phyloP scores from a whole-genome alignment of 2,329 filamentous ascomycete genomes.

The Fusarium globosum region DNA sequence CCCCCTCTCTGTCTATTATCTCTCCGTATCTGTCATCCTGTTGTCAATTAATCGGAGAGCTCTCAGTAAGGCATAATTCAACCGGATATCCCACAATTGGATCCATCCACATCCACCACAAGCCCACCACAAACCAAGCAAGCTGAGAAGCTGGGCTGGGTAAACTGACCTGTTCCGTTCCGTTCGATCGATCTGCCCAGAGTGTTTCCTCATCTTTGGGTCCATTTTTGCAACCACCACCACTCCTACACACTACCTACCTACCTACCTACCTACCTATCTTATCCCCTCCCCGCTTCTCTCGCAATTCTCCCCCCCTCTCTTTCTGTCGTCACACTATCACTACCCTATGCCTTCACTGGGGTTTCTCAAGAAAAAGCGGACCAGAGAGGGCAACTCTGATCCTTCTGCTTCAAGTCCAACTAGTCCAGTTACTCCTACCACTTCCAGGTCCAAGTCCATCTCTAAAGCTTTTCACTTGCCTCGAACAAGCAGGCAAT shows the following conservation, averaged over 20 bases:
- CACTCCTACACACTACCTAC: neutral
- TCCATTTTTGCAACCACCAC: slow-evolving; percentile 29
- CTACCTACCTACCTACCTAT: slow-evolving; percentile 11
- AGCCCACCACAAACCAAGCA: slow-evolving; percentile 31
- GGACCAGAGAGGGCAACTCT: slow-evolving; percentile 89
- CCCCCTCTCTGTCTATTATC: neutral
- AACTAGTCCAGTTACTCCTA: slow-evolving; percentile 71
- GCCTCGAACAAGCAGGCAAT: slow-evolving; percentile 49
- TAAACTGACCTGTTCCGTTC: slow-evolving; percentile 19
- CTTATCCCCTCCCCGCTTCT: slow-evolving; percentile 33
- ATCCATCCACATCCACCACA: slow-evolving; percentile 13
- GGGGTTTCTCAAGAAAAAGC: slow-evolving; percentile 98
- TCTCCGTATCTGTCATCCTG: neutral
- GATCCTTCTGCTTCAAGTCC: slow-evolving; percentile 75
- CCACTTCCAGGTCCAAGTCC: slow-evolving; percentile 59
- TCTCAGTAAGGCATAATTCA: slow-evolving; percentile 1
- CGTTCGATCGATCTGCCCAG: slow-evolving; percentile 43
- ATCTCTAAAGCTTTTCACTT: slow-evolving; percentile 60
- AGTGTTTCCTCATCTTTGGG: slow-evolving; percentile 36
- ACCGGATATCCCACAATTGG: slow-evolving; percentile 9
- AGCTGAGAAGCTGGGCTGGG: slow-evolving; percentile 13
- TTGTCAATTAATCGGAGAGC: slow-evolving; percentile 1
- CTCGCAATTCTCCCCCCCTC: slow-evolving; percentile 21
- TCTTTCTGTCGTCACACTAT: slow-evolving; percentile 36
- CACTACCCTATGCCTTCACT: slow-evolving; percentile 82